phyloP scores from a whole-genome alignment of 345 rosid genomes.

The Populus ilicifolia region DNA sequence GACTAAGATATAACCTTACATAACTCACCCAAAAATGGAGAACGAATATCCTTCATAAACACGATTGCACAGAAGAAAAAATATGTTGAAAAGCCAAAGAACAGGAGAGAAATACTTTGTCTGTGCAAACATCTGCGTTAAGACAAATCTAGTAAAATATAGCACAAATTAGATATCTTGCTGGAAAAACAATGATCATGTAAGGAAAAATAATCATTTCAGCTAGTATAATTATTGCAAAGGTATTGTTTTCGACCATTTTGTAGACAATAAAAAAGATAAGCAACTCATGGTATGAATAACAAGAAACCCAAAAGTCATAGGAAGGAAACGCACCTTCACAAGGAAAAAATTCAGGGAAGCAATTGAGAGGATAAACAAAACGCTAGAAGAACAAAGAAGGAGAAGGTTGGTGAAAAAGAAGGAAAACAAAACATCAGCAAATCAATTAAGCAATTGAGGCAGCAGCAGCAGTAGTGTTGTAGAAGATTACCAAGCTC shows the following conservation, averaged over 20 bases:
- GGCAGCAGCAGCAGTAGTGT: not conserved
- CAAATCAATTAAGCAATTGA: not conserved
- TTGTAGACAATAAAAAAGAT: not conserved
- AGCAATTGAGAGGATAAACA: constrained; percentile 62
- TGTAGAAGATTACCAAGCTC: constrained; percentile 60
- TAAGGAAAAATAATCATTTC: no score
- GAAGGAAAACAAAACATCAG: constrained; percentile 11
- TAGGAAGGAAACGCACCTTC: constrained; percentile 47
- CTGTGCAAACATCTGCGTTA: constrained; percentile 56
- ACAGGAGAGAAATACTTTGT: constrained; percentile 49
- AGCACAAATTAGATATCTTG: constrained; percentile 9
- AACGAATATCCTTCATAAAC: constrained; percentile 84
- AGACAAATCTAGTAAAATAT: constrained; percentile 31
- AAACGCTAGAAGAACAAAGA: constrained; percentile 30
- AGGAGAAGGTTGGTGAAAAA: not conserved
- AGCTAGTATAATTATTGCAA: not conserved
- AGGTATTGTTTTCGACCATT: not conserved
- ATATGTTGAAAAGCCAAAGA: constrained; percentile 71
- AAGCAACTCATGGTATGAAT: not conserved
- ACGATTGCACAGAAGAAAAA: constrained; percentile 76
- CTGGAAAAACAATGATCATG: not conserved
- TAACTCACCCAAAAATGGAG: constrained; percentile 77
- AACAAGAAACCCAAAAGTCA: not conserved
- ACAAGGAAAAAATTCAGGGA: constrained; percentile 64
- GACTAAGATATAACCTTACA: not conserved